Evolutionary conservation across 2,329 filamentous ascomycete genomes (phyloP), one percentile per base, ranked within the genome.

Genomic region (Penicillium sp.): DNA sequence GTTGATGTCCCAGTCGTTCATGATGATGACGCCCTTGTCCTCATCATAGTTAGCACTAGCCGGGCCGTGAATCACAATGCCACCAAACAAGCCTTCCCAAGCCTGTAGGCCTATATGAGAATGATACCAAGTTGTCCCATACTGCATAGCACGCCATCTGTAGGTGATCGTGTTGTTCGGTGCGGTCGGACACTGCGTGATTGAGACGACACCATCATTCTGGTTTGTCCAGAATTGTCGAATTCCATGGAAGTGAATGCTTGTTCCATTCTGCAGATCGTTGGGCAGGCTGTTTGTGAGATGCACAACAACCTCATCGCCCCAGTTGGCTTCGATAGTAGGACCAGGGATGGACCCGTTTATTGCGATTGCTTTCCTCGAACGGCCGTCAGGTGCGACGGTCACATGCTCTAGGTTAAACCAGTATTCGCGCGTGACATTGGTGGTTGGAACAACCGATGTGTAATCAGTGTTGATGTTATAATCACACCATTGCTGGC

Each of bases 61-160:
- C 8, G 75, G 75, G 2, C 74, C 75, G 48, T 76, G 67, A 28
- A 77, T 72, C 2, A 87, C 71, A 31, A 89, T 82, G 2, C 78
- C 79, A 0, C 87, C 87, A 24, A 83, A 75, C 0, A 87, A 71
- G 1, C 87, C 87, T 51, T 87, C 77, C 63, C 70, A 71, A 13
- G 73, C 71, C 44, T 76, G 74, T 2, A 72, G 60, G 1, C 61
- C 60, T 26, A 75, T 70, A 42, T 76, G 74, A 14, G 67, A 71
- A 40, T 72, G 69, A 23, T 71, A 72, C 67, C 67, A 72, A 0
- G 61, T 60, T 2, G 66, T 63, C 0, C 74, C 74, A 40, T 76
- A 76, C 47, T 75, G 69, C 23, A 62, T 65, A 1, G 72, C 72
- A 29, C 68, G 60, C 68, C 67, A 75, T 16, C 61, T 60, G 48